Base-by-base conservation (phyloP, 805 yeast genomes). In the Saturnispora bothae region DNA sequence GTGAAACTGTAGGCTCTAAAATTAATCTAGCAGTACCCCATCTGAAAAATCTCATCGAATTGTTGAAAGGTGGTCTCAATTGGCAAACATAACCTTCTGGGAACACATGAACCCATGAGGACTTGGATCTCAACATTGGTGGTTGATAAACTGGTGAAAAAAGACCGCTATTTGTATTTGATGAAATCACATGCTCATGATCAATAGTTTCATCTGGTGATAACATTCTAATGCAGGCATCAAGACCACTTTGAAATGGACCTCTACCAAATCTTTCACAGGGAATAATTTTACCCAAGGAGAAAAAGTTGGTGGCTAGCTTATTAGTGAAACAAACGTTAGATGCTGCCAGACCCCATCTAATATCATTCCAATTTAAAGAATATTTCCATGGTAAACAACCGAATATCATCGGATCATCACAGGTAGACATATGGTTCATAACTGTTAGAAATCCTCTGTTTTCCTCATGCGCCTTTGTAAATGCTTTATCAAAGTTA, bases 21-120 rank as follows among this genome's bases (percentile, higher is more conserved):
- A 92, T 68, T 48, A 88, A 54, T 47, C 98, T 68, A 2, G 95
- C 73, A 1, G 86, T 77, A 0, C 98, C 98, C 97, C 97, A 89
- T 53, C 83, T 80, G 66, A 92, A 89, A 59, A 83, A 89, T 45
- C 96, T 66, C 92, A 92, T 83, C 3, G 96, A 85, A 47, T 84
- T 82, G 35, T 71, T 66, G 53, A 74, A 76, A 0, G 96, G 96
- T 26, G 79, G 77, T 43, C 77, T 69, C 34, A 83, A 56, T 56
- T 92, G 98, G 38, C 89, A 71, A 4, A 89, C 97, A 55, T 79
- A 84, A 0, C 94, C 95, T 57, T 89, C 98, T 0, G 98, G 98
- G 58, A 84, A 89, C 4, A 86, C 75, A 55, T 89, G 97, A 42
- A 92, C 73, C 97, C 97, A 89, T 0, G 84, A 75, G 1, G 92